These are phyloP conservation scores for Rubus idaeus DNA, from an alignment of 306 rosid genomes.

Conservation along the genomic window DNA sequence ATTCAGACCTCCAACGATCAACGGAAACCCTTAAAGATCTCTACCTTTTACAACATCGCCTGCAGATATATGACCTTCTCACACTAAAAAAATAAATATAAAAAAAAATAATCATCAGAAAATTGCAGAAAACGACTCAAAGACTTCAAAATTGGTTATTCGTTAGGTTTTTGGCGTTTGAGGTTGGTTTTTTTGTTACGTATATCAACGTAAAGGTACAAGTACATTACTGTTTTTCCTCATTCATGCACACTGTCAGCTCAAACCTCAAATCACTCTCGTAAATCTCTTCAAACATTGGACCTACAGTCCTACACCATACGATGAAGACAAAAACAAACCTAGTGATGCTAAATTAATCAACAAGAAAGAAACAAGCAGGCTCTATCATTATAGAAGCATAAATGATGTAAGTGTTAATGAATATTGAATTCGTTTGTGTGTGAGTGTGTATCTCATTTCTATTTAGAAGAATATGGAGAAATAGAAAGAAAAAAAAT, in stretches of 20 bases:
- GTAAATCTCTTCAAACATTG: not conserved
- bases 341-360: too few species aligned
- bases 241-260: not conserved
- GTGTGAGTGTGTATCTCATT: not conserved
- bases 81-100: too few species aligned
- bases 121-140: not conserved
- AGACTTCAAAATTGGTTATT: not conserved
- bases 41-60: not conserved
- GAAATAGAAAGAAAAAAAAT: not conserved
- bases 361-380: not conserved
- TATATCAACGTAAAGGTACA: not conserved
- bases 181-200: not conserved
- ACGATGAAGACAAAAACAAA: too few species aligned
- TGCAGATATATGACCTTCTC: not conserved
- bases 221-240: too few species aligned
- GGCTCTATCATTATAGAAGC: not conserved
- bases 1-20: not conserved
- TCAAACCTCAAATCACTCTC: slow-evolving; percentile 2
- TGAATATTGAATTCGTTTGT: not conserved
- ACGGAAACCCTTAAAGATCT: too few species aligned
- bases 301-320: not conserved
- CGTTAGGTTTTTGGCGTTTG: not conserved
- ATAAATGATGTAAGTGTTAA: not conserved
- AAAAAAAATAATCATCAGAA: not conserved
- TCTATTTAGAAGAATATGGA: not conserved